Conservation (phyloP, 2,329 filamentous ascomycete species). For the Grosmannia huntii region DNA sequence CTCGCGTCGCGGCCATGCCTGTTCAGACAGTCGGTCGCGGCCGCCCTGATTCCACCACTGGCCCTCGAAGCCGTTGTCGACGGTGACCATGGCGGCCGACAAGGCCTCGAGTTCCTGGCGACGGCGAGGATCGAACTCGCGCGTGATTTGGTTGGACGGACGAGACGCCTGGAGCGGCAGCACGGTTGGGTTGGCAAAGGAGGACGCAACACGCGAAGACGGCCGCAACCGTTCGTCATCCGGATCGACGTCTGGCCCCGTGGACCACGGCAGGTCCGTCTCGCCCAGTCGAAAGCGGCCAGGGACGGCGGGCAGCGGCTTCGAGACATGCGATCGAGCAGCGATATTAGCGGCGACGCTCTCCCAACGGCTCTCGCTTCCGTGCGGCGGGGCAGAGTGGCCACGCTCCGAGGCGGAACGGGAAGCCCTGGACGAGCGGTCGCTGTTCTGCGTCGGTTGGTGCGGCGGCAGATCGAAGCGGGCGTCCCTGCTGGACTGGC, state of each 20-base stretch:
- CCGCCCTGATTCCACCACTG: slow-evolving; percentile 43
- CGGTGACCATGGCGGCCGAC: slow-evolving; percentile 40
- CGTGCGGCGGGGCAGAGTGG: slow-evolving; percentile 34
- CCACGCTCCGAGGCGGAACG: slow-evolving; percentile 29
- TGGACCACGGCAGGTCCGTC: slow-evolving; percentile 31
- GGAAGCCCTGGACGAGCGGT: slow-evolving; percentile 16
- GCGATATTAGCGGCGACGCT: background rate
- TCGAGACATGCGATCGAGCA: slow-evolving; percentile 18
- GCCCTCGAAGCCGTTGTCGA: slow-evolving; percentile 45
- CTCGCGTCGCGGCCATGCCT: slow-evolving; percentile 6
- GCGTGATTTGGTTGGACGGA: slow-evolving; percentile 12
- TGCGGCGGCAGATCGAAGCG: slow-evolving; percentile 6
- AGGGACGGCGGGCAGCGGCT: slow-evolving; percentile 28
- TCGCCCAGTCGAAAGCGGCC: slow-evolving; percentile 31
- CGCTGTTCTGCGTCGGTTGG: slow-evolving; percentile 7
- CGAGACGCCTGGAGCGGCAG: slow-evolving; percentile 3
- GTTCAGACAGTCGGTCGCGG: slow-evolving; percentile 15
- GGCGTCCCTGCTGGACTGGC: slow-evolving; percentile 5
- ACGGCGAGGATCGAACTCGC: slow-evolving; percentile 22
- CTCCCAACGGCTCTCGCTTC: slow-evolving; percentile 35
- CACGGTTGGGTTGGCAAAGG: slow-evolving; percentile 7
- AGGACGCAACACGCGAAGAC: background rate
- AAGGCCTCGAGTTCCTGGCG: slow-evolving; percentile 32
- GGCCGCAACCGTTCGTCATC: slow-evolving; percentile 14
- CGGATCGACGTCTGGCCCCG: slow-evolving; percentile 17